A percentile compares a stretch with the other conserved stretches of the same genome.
phyloP scores from a whole-genome alignment of 108 stramenopile species.

The Schizochytrium sp. region DNA sequence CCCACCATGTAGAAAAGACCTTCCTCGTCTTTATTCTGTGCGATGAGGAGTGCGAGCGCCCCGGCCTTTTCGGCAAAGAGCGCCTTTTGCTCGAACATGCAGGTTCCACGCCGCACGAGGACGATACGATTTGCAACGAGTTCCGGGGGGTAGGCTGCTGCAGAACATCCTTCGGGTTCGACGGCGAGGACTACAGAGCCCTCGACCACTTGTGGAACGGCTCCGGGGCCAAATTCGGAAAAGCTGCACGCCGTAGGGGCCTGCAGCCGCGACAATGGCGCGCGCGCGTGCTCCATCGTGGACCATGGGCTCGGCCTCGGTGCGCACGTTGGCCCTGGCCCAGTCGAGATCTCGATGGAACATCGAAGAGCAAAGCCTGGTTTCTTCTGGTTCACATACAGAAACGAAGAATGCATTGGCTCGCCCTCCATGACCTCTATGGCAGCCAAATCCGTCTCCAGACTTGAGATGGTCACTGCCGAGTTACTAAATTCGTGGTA shows the following conservation, averaged over 20 bases:
- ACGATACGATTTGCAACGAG: not conserved
- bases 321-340: too few species aligned
- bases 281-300: too few species aligned
- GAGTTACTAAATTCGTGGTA: not conserved
- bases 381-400: not conserved
- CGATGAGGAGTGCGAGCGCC: conserved; percentile 3
- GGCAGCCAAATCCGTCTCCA: not conserved
- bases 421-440: not conserved
- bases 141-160: not conserved
- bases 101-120: conserved; percentile 21
- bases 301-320: not conserved
- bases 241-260: not conserved
- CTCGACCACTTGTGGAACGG: not conserved
- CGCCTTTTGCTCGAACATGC: conserved; percentile 31
- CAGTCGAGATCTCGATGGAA: not conserved
- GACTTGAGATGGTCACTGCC: not conserved
- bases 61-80: conserved; percentile 19
- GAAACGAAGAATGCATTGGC: not conserved
- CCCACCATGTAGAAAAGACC: conserved; percentile 1
- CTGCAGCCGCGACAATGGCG: not conserved
- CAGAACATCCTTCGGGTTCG: not conserved
- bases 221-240: not conserved
- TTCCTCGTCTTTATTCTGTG: conserved; percentile 10
- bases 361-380: not conserved
- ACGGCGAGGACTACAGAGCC: not conserved